Conservation (phyloP, 179 eudicot species). For the Heliamphora pulchella region DNA sequence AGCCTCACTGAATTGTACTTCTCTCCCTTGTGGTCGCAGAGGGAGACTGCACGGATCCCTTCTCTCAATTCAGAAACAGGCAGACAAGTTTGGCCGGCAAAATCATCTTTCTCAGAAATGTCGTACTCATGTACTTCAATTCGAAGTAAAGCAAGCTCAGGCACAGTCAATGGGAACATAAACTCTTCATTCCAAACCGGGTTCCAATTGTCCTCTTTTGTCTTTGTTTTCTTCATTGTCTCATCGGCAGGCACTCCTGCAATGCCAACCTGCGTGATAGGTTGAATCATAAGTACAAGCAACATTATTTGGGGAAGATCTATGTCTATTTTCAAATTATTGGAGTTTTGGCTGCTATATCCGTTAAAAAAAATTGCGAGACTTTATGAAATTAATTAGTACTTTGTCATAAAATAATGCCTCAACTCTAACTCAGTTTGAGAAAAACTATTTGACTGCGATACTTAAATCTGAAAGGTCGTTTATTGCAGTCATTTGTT, state of each 20-base stretch:
- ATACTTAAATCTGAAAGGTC: background rate
- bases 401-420: background rate
- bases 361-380: too few relatives aligned
- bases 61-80: conserved; percentile 60
- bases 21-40: conserved; percentile 47
- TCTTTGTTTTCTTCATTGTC: conserved; percentile 62
- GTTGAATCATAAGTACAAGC: background rate
- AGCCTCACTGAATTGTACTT: conserved; percentile 52
- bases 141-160: conserved; percentile 73
- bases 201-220: conserved; percentile 55
- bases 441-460: background rate
- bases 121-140: conserved; percentile 87
- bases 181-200: conserved; percentile 84
- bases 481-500: background rate
- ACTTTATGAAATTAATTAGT: background rate
- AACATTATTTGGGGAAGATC: background rate
- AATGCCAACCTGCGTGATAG: conserved; percentile 52
- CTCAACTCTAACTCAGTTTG: background rate
- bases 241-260: conserved; percentile 72
- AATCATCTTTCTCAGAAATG: conserved; percentile 65
- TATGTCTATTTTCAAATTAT: background rate
- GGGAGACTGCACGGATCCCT: conserved; percentile 70
- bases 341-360: background rate
- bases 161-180: conserved; percentile 51
- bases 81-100: conserved; percentile 78